These are phyloP conservation scores for Amanita rubescens DNA, from an alignment of 768 basidiomycete genomes.

Conservation along the genomic window DNA sequence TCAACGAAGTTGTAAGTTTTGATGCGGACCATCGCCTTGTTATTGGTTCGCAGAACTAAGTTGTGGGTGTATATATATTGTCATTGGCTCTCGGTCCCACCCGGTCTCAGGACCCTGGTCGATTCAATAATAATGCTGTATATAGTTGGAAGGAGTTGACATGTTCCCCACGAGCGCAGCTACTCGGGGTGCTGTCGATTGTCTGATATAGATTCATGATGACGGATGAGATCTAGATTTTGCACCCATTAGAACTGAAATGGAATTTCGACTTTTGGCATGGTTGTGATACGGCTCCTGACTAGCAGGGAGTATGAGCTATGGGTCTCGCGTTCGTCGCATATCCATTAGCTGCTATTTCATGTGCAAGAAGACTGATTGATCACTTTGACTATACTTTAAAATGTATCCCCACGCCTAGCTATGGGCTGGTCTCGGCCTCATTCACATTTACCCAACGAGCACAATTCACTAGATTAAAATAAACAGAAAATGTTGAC, in stretches of 20 bases:
- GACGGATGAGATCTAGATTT: background rate
- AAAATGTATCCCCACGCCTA: no score
- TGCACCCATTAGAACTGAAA: background rate
- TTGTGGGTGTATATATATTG: background rate
- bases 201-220: background rate
- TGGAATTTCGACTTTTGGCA: no score
- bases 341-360: no score
- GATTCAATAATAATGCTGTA: background rate
- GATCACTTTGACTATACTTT: no score
- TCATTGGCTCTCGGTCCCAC: background rate
- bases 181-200: background rate
- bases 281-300: no score
- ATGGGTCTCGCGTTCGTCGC: no score
- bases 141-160: background rate
- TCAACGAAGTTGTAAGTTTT: constrained; percentile 35
- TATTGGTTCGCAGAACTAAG: background rate
- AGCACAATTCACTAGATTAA: no score
- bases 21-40: background rate
- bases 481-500: no score
- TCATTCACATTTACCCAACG: no score
- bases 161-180: background rate
- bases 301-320: no score
- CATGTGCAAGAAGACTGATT: no score
- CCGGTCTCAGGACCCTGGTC: background rate
- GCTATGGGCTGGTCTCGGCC: no score